phyloP scores from a whole-genome alignment of 2,329 filamentous ascomycete species.

The Lomentospora prolificans region DNA sequence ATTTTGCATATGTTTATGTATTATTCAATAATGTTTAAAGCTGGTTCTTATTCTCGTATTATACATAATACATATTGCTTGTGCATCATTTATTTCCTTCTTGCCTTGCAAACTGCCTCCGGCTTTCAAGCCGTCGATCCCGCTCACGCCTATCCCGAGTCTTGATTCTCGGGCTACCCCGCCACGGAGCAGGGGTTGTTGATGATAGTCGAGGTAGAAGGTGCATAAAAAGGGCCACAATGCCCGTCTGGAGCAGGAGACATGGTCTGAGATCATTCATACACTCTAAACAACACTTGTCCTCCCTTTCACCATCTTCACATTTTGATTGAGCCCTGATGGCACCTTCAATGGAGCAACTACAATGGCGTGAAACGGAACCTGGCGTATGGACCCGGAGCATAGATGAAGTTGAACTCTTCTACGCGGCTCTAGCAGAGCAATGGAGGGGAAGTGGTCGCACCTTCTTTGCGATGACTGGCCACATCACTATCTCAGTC shows the following conservation, averaged over 20 bases:
- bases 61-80: no score
- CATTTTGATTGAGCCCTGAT: no score
- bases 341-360: not conserved
- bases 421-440: constrained; percentile 26
- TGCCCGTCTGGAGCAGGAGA: no score
- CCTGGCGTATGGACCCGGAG: constrained; percentile 22
- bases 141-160: not conserved
- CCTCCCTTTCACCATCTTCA: not conserved
- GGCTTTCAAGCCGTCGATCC: not conserved
- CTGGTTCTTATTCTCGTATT: no score
- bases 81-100: no score
- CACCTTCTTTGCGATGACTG: constrained; percentile 31
- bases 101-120: not conserved
- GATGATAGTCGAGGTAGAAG: not conserved
- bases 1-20: no score
- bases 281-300: no score
- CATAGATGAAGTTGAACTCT: constrained; percentile 31
- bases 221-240: not conserved
- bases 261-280: no score
- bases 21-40: no score
- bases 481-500: constrained; percentile 21
- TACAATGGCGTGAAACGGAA: constrained; percentile 17
- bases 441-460: constrained; percentile 26
- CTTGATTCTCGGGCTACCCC: not conserved
- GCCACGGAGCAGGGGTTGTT: not conserved